Percentiles rank a stretch among this genome's conserved stretches.
Conservation (phyloP, 345 rosid genomes). For the Hirschfeldia incana region DNA sequence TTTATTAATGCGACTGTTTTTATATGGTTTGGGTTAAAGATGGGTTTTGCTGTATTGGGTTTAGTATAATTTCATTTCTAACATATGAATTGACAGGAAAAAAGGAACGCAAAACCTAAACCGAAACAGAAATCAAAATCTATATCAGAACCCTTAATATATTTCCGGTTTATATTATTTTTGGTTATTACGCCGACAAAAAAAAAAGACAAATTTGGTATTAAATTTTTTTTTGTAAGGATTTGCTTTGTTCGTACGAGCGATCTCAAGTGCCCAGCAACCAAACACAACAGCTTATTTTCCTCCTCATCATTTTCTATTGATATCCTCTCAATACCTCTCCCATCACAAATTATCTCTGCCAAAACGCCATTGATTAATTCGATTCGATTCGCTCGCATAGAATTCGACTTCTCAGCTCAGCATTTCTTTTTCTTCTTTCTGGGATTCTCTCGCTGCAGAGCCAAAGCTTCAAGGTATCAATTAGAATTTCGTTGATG, state of each 20-base stretch:
- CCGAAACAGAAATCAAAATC: no score
- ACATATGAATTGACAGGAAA: no score
- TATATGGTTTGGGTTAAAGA: no score
- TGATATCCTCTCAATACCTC: neutral
- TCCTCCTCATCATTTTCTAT: neutral
- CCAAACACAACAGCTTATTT: neutral
- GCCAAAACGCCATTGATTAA: neutral
- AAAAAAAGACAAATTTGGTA: neutral
- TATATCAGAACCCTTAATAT: neutral
- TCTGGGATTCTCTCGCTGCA: neutral
- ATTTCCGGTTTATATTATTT: neutral
- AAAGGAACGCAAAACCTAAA: no score
- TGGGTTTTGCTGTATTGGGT: no score
- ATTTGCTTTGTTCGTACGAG: neutral
- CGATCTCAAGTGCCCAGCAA: neutral
- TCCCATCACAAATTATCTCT: neutral
- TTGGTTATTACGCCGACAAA: neutral
- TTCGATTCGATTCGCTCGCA: neutral
- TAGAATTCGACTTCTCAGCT: neutral
- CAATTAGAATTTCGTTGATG: constrained; percentile 18
- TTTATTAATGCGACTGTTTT: no score
- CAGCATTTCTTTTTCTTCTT: neutral
- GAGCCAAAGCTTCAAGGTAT: neutral
- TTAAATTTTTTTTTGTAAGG: neutral
- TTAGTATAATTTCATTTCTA: no score